Evolutionary conservation across 495 filamentous ascomycete species (phyloP), one percentile per base, ranked within the genome.

Genomic region (Aspergillus incahuasiensis): DNA sequence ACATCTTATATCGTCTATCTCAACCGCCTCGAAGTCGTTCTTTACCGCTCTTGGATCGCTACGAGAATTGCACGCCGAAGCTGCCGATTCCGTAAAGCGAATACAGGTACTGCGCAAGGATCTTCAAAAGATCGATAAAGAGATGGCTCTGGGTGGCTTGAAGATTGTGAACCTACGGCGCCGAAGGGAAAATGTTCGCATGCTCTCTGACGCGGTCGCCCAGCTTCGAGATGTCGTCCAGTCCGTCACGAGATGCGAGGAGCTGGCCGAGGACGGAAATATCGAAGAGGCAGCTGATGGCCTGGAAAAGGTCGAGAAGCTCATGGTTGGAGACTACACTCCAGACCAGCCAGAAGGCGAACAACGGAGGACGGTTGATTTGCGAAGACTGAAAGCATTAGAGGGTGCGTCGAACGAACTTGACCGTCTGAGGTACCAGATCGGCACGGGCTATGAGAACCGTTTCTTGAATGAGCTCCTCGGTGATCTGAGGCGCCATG

Each of bases 1-100:
- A 48, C 94, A 99, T 66, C 79, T 99, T 8, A 97, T 99, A 54
- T 91, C 89, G 2, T 95, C 91, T 0, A 97, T 99, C 19, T 96
- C 92, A 2, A 91, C 86, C 0, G 94, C 95, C 1, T 96, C 92
- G 0, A 89, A 89, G 7, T 96, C 92, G 0, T 99, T 99, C 74
- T 99, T 99, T 65, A 92, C 90, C 0, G 94, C 95, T 0, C 74
- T 99, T 11, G 92, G 95, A 4, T 95, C 91, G 1, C 78, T 99
- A 42, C 82, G 86, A 51, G 91, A 97, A 62, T 74, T 99, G 25
- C 92, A 97, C 66, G 83, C 87, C 0, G 94, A 99, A 69, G 92
- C 94, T 8, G 89, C 90, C 11, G 89, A 95, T 55, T 96, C 91
- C 0, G 92, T 97, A 11, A 80, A 86, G 11, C 85, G 87, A 48